Evolutionary conservation across 257 asterid species (phyloP), one percentile per base, ranked within the genome.

Genomic region (Craterostigma plantagineum): DNA sequence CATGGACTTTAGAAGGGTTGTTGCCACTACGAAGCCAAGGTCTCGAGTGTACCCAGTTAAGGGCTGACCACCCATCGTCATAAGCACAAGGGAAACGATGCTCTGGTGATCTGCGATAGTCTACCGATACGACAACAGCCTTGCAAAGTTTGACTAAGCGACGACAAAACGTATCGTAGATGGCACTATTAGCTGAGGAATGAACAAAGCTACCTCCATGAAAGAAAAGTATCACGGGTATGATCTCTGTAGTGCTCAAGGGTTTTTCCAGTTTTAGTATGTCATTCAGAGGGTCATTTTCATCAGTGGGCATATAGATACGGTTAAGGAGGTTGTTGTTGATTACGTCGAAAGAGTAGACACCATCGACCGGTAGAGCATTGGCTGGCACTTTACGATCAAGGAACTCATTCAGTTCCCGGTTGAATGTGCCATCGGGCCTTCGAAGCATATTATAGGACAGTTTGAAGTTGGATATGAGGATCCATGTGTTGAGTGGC

Each of bases 321-420:
- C 48, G 48, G 13, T 43, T 15, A 9, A 43, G 33, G 10, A 43
- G 48, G 33, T 10, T 43, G 8, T 27, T 43, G 33, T 43, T 33
- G 11, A 43, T 10, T 4, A 43, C 48, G 13, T 43, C 48, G 13
- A 43, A 43, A 10, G 48, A 43, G 48, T 43, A 43, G 16, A 43
- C 48, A 27, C 48, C 48, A 9, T 43, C 48, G 3, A 43, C 48
- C 11, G 48, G 48, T 0, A 14, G 17, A 10, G 48, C 1, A 43
- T 43, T 43, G 33, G 48, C 48, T 10, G 48, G 48, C 3, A 43
- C 48, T 43, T 43, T 43, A 12, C 48, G 48, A 33, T 43, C 48
- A 9, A 43, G 48, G 13, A 15, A 43, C 48, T 43, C 48, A 30
- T 18, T 43, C 17, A 43, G 33, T 43, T 43, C 48, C 13, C 48